These are phyloP conservation scores for Calonectria hongkongensis DNA, from an alignment of 2,329 filamentous ascomycete species.

Conservation along the genomic window DNA sequence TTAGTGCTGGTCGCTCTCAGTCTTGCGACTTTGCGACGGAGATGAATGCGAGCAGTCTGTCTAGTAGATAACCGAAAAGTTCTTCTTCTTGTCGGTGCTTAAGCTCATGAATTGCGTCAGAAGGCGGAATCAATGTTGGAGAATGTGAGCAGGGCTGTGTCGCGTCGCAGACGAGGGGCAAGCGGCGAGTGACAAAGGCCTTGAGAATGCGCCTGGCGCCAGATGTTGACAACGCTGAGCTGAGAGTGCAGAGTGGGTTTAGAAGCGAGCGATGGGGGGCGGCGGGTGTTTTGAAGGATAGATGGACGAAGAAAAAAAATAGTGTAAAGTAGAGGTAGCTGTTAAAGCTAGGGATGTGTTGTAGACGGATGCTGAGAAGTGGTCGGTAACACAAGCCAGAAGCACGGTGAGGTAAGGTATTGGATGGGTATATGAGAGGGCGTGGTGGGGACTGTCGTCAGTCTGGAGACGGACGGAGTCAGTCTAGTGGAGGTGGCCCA, in stretches of 20 bases:
- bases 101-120: slow-evolving; percentile 41
- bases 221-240: slow-evolving; percentile 40
- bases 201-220: slow-evolving; percentile 47
- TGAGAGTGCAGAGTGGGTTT: slow-evolving; percentile 32
- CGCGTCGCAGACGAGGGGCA: slow-evolving; percentile 37
- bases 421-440: slow-evolving; percentile 37
- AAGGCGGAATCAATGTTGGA: slow-evolving; percentile 31
- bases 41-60: slow-evolving; percentile 38
- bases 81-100: slow-evolving; percentile 24
- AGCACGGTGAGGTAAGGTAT: slow-evolving; percentile 39
- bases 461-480: slow-evolving; percentile 38
- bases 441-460: slow-evolving; percentile 41
- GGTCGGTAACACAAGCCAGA: slow-evolving; percentile 36
- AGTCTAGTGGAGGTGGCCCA: slow-evolving; percentile 43
- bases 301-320: slow-evolving; percentile 25
- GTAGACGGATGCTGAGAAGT: slow-evolving; percentile 36
- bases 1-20: slow-evolving; percentile 29
- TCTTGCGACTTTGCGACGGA: slow-evolving; percentile 36
- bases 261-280: slow-evolving; percentile 35
- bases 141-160: slow-evolving; percentile 16
- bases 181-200: slow-evolving; percentile 28
- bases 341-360: slow-evolving; percentile 33
- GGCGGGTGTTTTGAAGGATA: slow-evolving; percentile 27
- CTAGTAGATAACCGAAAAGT: slow-evolving; percentile 11
- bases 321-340: slow-evolving; percentile 33